Conservation (phyloP, 805 yeast species). For the Cyberlindnera misumaiensis region DNA sequence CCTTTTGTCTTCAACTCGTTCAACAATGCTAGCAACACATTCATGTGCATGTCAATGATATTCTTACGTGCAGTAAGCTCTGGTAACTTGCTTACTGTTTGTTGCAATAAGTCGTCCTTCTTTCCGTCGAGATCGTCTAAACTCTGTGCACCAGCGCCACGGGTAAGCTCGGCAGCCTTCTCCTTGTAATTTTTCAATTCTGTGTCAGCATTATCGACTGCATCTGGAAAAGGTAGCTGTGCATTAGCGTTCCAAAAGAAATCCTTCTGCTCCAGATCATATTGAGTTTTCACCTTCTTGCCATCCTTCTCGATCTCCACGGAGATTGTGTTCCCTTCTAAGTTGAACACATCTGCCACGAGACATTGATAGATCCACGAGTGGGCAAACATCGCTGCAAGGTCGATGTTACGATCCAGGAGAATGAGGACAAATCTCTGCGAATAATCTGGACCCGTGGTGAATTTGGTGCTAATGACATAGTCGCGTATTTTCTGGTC, state of each 20-base stretch:
- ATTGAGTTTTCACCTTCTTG: constrained; percentile 43
- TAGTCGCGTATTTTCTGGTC: constrained; percentile 83
- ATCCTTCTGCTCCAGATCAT: constrained; percentile 89
- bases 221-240: constrained; percentile 92
- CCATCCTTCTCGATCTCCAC: constrained; percentile 38
- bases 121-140: constrained; percentile 66
- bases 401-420: constrained; percentile 83
- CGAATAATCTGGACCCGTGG: constrained; percentile 22
- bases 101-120: constrained; percentile 54
- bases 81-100: constrained; percentile 88
- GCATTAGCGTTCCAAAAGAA: constrained; percentile 86
- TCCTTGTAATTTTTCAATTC: constrained; percentile 76
- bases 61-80: constrained; percentile 84
- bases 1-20: constrained; percentile 81
- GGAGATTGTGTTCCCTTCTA: constrained; percentile 76
- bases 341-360: constrained; percentile 84
- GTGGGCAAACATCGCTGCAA: constrained; percentile 91
- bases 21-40: constrained; percentile 77
- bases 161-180: constrained; percentile 83
- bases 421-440: constrained; percentile 74
- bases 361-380: constrained; percentile 97
- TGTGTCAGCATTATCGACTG: constrained; percentile 91
- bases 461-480: constrained; percentile 53
- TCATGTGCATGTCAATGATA: constrained; percentile 95
- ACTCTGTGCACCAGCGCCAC: constrained; percentile 61